Evolutionary conservation across 2,329 filamentous ascomycete species (phyloP).

Genomic region (Fusarium globosum): DNA sequence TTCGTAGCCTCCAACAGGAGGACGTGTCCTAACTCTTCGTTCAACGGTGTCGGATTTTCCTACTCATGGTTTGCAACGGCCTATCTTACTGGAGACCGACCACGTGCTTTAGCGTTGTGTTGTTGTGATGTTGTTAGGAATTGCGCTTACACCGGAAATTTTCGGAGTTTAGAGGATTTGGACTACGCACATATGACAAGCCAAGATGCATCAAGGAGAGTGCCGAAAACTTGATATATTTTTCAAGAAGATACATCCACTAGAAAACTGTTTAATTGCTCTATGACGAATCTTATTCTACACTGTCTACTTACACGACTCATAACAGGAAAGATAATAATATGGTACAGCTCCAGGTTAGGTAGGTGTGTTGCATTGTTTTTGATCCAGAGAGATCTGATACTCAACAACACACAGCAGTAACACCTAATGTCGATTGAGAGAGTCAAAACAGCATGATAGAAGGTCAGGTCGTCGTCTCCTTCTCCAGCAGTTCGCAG

Average conservation of each 20-base stretch:
- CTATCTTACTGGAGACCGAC: slow-evolving; percentile 1
- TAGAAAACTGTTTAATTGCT: not conserved
- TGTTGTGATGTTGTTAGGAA: not conserved
- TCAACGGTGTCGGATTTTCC: slow-evolving; percentile 2
- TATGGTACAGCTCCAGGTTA: not conserved
- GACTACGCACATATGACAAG: not conserved
- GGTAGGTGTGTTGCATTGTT: not conserved
- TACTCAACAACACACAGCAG: not conserved
- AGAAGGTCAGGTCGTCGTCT: not conserved
- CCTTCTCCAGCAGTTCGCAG: not conserved
- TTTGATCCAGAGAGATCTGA: not conserved
- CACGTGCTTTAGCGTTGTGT: slow-evolving; percentile 27
- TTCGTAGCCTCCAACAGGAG: slow-evolving; percentile 11
- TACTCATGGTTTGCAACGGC: slow-evolving; percentile 20
- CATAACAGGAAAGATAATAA: not conserved
- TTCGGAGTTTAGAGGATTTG: slow-evolving; percentile 9
- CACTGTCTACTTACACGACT: too few relatives aligned
- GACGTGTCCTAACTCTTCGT: not conserved
- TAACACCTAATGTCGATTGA: not conserved
- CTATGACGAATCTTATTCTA: not conserved
- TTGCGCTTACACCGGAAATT: slow-evolving; percentile 16
- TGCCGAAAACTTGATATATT: not conserved
- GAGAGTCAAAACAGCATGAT: not conserved
- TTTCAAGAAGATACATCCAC: not conserved
- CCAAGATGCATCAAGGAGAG: not conserved